phyloP scores from a whole-genome alignment of 345 rosid genomes.

The Eucalyptus erythrocorys region DNA sequence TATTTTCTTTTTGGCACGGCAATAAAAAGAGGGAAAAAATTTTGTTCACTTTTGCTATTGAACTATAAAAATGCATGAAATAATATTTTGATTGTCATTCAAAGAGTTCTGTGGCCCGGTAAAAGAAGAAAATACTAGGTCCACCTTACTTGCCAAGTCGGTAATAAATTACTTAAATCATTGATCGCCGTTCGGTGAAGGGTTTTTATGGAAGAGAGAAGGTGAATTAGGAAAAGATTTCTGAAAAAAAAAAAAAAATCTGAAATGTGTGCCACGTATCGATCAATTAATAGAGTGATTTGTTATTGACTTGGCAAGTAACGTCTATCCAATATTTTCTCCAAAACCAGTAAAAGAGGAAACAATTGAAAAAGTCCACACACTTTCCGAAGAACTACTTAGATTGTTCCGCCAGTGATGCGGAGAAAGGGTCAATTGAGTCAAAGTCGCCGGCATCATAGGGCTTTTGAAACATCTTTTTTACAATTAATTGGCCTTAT shows the following conservation, averaged over 20 bases:
- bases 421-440: background rate
- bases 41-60: background rate
- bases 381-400: background rate
- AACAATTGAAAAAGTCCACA: background rate
- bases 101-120: background rate
- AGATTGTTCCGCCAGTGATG: background rate
- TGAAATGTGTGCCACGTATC: background rate
- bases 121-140: background rate
- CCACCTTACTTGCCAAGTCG: background rate
- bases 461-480: background rate
- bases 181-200: background rate
- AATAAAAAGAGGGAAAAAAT: background rate
- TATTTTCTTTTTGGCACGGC: background rate
- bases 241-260: background rate
- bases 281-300: background rate
- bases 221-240: background rate
- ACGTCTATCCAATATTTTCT: background rate
- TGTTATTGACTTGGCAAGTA: background rate
- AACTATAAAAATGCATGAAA: background rate
- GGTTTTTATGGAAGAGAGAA: too few relatives aligned
- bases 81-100: background rate
- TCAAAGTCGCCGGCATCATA: background rate
- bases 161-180: background rate
- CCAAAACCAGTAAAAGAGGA: background rate
- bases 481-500: background rate